These are phyloP conservation scores for Rhizophagus clarus DNA, from an alignment of 192 early-diverging fungal genomes.

Conservation along the genomic window DNA sequence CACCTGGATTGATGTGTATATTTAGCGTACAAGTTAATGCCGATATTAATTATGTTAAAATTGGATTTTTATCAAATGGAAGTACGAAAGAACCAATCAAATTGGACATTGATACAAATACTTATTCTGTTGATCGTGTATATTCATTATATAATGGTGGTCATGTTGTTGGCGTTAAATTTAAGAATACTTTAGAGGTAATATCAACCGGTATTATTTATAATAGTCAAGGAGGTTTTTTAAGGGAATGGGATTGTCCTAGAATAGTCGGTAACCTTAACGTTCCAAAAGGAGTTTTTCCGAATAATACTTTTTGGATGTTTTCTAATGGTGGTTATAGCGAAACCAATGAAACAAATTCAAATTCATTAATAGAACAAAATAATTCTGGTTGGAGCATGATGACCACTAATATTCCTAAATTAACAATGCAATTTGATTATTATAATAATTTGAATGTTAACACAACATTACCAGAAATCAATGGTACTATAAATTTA, in stretches of 20 bases:
- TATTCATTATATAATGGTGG: neutral
- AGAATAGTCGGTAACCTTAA: neutral
- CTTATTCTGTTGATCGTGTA: neutral
- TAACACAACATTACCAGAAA: neutral
- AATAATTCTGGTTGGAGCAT: neutral
- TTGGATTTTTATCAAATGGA: slow-evolving; percentile 8
- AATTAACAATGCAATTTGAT: neutral
- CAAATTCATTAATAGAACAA: neutral
- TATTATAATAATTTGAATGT: neutral
- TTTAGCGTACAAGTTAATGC: neutral
- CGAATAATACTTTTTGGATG: slow-evolving; percentile 5
- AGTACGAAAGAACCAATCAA: neutral
- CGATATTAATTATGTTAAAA: neutral
- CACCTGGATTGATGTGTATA: neutral
- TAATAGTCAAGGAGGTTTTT: neutral
- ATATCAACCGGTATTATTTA: neutral
- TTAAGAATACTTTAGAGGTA: neutral
- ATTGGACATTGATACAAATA: neutral
- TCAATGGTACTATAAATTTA: neutral
- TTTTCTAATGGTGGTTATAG: neutral
- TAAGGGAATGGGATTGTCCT: neutral
- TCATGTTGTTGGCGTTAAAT: neutral
- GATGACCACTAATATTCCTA: neutral
- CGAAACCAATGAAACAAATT: too few relatives aligned
- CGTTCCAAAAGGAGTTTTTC: neutral